A percentile compares a stretch with the other conserved stretches of the same genome.
Evolutionary conservation across 805 yeast genomes (phyloP).

Genomic region (Candida sphagnicola): DNA sequence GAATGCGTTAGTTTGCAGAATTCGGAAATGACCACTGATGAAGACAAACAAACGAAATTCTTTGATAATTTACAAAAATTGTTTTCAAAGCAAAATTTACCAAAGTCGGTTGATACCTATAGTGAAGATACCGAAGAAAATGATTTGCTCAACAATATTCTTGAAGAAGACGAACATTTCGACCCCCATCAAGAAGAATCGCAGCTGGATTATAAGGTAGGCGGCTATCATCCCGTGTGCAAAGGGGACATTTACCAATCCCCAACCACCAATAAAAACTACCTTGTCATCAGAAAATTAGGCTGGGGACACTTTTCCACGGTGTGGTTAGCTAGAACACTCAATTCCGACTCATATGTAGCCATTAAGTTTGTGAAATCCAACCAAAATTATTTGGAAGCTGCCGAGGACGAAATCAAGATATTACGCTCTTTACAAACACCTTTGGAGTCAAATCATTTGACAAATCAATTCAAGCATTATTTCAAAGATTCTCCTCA

Average conservation of each 20-base stretch:
- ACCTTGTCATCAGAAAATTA: conserved; percentile 49
- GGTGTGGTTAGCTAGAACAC: conserved; percentile 55
- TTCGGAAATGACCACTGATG: conserved; percentile 34
- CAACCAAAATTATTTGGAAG: conserved; percentile 49
- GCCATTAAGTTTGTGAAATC: conserved; percentile 63
- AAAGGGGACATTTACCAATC: conserved; percentile 52
- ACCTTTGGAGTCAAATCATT: conserved; percentile 15
- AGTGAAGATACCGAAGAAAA: conserved; percentile 4
- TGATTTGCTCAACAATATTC: conserved; percentile 3
- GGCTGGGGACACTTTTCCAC: conserved; percentile 76
- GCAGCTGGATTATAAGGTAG: conserved; percentile 48
- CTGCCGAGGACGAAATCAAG: conserved; percentile 62
- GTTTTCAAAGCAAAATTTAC: conserved; percentile 7
- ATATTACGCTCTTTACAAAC: conserved; percentile 37
- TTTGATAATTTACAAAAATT: conserved; percentile 54
- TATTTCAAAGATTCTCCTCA: conserved; percentile 10
- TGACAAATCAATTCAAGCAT: conserved; percentile 7
- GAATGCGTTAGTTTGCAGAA: conserved; percentile 36
- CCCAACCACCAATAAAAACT: conserved; percentile 32
- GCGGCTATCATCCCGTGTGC: conserved; percentile 64
- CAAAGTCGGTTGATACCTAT: background rate
- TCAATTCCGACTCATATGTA: conserved; percentile 38
- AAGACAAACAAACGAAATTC: conserved; percentile 4
- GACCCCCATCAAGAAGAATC: conserved; percentile 44
- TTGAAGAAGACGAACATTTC: conserved; percentile 11